These are phyloP conservation scores for Macadamia integrifolia DNA, from an alignment of 164 flowering plant genomes.

Conservation along the genomic window DNA sequence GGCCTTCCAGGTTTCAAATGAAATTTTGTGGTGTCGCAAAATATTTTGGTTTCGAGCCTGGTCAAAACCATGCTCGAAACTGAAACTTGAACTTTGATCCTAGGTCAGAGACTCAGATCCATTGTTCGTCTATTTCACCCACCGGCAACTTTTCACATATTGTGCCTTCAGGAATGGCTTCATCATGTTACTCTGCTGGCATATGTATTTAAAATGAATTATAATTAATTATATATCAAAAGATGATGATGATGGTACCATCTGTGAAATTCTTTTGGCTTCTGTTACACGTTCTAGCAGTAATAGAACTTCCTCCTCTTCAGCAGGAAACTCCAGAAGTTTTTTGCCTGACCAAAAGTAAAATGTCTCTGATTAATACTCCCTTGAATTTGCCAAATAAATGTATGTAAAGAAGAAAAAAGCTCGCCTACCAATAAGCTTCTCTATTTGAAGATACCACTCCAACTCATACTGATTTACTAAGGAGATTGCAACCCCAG, in stretches of 20 bases:
- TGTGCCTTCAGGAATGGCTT: neutral
- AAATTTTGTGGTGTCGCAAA: too few relatives aligned
- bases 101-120: neutral
- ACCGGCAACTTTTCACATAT: neutral
- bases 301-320: slow-evolving; percentile 65
- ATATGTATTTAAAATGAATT: neutral
- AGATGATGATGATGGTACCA: slow-evolving; percentile 31
- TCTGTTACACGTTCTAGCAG: slow-evolving; percentile 63
- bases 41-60: too few relatives aligned
- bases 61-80: too few relatives aligned
- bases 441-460: slow-evolving; percentile 84
- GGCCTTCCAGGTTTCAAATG: too few relatives aligned
- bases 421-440: slow-evolving; percentile 48
- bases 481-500: slow-evolving; percentile 85
- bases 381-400: neutral
- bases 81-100: neutral
- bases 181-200: neutral
- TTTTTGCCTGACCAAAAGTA: slow-evolving; percentile 49
- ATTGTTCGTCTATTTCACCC: neutral
- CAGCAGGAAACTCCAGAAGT: slow-evolving; percentile 54
- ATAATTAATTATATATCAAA: neutral
- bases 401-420: neutral
- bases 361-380: neutral
- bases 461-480: slow-evolving; percentile 85
- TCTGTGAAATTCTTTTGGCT: slow-evolving; percentile 64